Evolutionary conservation across 2,329 filamentous ascomycete species (phyloP), one percentile per base, ranked within the genome.

Genomic region (Aaosphaeria arxii): DNA sequence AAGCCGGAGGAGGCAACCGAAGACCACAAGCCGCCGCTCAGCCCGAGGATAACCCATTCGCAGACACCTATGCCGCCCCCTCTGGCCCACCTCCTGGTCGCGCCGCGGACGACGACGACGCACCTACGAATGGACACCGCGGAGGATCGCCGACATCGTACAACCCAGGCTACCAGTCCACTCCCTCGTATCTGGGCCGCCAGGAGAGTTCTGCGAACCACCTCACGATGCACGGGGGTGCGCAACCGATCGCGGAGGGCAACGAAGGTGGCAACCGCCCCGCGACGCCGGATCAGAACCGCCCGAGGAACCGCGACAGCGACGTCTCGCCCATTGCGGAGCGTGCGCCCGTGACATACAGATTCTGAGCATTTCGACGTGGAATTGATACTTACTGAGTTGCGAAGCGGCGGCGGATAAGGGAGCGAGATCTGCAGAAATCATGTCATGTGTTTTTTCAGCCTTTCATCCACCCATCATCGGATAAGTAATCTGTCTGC

Each of bases 151-250:
- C 56, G n/a, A 55, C 58, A 28, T 57, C 64, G 0, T 69, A 68
- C 42, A 58, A 67, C 28, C 63, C 67, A 2, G 58, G 62, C 1
- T 74, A 65, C 40, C 63, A 70, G 44, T 61, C 62, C 13, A 75
- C 73, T 28, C 69, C 70, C 4, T 71, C 66, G 4, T 77, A 76
- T 50, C 53, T 76, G 30, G 68, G 70, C 3, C 58, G 74, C 39
- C 74, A 77, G 57, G 63, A 69, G 51, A 74, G 71, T 47, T 69
- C 73, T 30, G 66, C 59, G 4, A 69, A 73, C 47, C 69, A 74
- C 29, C 41, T 74, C 44, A 76, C 73, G 2, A 77, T 77, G 75
- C 74, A 76, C 46, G 75, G 74, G 6, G 69, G 57, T 9, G 44
- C 45, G 30, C 31, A 38, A n/a, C 9, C 33, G n/a, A n/a, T 36